Conservation (phyloP, 2,329 filamentous ascomycete species). For the Hymenoscyphus fraxineus region DNA sequence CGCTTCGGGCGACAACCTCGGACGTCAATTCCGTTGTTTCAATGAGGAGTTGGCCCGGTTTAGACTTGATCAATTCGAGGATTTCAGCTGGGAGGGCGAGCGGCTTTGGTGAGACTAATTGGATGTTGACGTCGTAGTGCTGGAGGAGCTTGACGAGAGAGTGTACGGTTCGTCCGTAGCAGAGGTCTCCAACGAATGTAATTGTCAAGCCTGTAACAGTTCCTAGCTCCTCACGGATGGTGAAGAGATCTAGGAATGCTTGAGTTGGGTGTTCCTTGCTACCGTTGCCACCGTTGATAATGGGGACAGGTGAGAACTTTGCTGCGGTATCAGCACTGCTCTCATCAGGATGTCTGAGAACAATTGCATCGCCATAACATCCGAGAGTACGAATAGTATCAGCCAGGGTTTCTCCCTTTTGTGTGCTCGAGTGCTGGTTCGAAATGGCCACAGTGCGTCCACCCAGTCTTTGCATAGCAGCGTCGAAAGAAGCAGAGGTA, state of each 20-base stretch:
- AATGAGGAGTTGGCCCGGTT: slow-evolving; percentile 70
- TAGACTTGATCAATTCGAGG: slow-evolving; percentile 61
- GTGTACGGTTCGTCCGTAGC: slow-evolving; percentile 91
- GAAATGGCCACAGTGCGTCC: slow-evolving; percentile 79
- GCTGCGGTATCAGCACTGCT: slow-evolving; percentile 75
- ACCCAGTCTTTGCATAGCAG: slow-evolving; percentile 96
- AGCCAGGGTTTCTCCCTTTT: slow-evolving; percentile 91
- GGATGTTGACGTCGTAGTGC: slow-evolving; percentile 92
- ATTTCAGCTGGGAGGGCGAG: slow-evolving; percentile 75
- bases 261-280: slow-evolving; percentile 96
- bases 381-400: slow-evolving; percentile 91
- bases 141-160: slow-evolving; percentile 89
- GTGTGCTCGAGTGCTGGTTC: slow-evolving; percentile 79
- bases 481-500: slow-evolving; percentile 93
- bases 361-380: slow-evolving; percentile 91
- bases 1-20: slow-evolving; percentile 79
- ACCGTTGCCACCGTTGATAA: slow-evolving; percentile 97
- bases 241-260: slow-evolving; percentile 96
- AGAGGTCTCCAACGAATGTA: slow-evolving; percentile 90
- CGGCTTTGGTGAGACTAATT: slow-evolving; percentile 80
- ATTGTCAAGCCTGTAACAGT: slow-evolving; percentile 94
- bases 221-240: slow-evolving; percentile 94
- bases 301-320: slow-evolving; percentile 82
- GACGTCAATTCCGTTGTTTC: slow-evolving; percentile 78
- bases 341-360: slow-evolving; percentile 89